phyloP scores from a whole-genome alignment of 768 basidiomycete species.

The Tremella fuciformis region DNA sequence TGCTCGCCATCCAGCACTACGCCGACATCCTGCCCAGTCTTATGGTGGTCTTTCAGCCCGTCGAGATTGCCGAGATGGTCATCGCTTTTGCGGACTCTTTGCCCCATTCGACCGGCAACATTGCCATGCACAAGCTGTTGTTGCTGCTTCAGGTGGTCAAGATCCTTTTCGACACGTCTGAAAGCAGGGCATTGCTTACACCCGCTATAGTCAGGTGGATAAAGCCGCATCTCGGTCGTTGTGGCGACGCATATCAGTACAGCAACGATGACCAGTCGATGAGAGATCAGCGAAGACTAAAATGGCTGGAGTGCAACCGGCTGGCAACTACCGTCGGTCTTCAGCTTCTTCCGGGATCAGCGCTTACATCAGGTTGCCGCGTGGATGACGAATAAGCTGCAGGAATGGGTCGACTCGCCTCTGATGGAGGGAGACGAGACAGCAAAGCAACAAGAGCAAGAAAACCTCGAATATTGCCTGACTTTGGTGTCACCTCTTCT shows the following conservation, averaged over 20 bases:
- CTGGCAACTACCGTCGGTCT: constrained; percentile 72
- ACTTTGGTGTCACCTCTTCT: constrained; percentile 67
- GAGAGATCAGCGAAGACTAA: constrained; percentile 71
- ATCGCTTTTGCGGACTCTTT: constrained; percentile 85
- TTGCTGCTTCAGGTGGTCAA: constrained; percentile 90
- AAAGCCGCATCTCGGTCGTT: constrained; percentile 88
- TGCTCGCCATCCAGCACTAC: constrained; percentile 88
- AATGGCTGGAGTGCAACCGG: constrained; percentile 86
- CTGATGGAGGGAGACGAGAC: constrained; percentile 62
- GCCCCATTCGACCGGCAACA: constrained; percentile 72
- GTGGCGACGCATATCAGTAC: constrained; percentile 72
- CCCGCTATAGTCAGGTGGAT: constrained; percentile 90
- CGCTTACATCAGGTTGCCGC: constrained; percentile 33
- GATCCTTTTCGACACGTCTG: constrained; percentile 75
- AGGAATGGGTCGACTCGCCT: constrained; percentile 71
- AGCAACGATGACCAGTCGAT: constrained; percentile 61
- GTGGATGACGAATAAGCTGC: constrained; percentile 81
- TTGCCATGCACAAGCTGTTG: constrained; percentile 87
- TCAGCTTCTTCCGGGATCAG: constrained; percentile 58
- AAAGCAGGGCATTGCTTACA: constrained; percentile 73
- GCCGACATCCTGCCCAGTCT: constrained; percentile 86
- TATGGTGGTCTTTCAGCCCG: constrained; percentile 70
- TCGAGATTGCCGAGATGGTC: constrained; percentile 81
- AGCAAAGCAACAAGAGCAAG: constrained; percentile 74
- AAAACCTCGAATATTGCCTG: constrained; percentile 82